Conservation (phyloP, 2,329 filamentous ascomycete species). For the Myriosclerotinia scirpicola region DNA sequence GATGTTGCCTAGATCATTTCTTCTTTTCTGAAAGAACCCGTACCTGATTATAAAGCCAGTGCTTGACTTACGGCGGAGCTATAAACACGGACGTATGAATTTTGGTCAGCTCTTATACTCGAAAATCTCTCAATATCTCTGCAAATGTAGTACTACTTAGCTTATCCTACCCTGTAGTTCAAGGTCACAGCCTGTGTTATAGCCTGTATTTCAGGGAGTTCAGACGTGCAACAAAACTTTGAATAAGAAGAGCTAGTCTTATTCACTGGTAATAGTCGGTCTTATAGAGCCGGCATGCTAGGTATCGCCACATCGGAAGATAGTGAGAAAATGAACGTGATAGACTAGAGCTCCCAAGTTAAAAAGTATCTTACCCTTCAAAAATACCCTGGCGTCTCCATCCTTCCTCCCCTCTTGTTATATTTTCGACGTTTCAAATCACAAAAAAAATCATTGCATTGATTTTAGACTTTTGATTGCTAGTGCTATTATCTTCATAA, state of each 20-base stretch:
- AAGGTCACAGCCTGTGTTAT: background rate
- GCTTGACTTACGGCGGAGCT: too few relatives aligned
- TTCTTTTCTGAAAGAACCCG: too few relatives aligned
- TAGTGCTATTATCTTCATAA: background rate
- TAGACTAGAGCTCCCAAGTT: background rate
- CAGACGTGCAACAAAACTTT: background rate
- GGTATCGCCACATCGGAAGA: background rate
- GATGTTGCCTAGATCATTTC: too few relatives aligned
- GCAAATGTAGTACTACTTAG: background rate
- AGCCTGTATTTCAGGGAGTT: background rate
- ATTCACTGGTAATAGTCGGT: too few relatives aligned
- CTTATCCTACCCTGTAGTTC: background rate
- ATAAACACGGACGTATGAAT: too few relatives aligned
- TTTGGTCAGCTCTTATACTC: background rate
- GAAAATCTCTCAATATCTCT: background rate
- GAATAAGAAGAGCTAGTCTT: background rate
- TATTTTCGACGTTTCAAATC: background rate
- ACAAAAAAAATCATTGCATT: background rate
- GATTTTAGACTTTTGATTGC: background rate
- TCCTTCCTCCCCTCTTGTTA: background rate
- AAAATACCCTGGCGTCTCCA: too few relatives aligned
- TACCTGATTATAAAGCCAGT: too few relatives aligned
- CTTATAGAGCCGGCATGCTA: too few relatives aligned
- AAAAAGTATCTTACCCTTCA: background rate
- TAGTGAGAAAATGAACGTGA: background rate